Percentiles rank a stretch among this genome's conserved stretches.
Conservation (phyloP, 257 asterid species). For the Solanum peruvianum region DNA sequence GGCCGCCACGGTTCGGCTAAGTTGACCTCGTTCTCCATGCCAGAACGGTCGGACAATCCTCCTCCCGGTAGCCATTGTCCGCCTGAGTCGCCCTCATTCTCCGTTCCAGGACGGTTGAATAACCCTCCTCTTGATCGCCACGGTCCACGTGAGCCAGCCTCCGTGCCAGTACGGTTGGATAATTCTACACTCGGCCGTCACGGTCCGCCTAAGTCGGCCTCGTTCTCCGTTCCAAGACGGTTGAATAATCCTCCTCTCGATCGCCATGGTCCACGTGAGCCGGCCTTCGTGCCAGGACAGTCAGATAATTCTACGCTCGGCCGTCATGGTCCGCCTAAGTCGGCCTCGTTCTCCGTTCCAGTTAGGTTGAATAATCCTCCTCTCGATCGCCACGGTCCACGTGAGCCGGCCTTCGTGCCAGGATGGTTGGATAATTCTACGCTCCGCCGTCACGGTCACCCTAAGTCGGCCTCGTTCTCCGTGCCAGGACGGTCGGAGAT, state of each 20-base stretch:
- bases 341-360: background rate
- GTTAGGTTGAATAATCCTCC: background rate
- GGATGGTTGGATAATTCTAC: background rate
- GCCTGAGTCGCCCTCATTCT: background rate
- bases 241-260: background rate
- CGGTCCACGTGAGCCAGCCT: background rate
- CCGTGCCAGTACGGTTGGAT: background rate
- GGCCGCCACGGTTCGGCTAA: background rate
- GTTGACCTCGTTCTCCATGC: background rate
- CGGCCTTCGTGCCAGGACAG: background rate
- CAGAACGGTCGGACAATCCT: background rate
- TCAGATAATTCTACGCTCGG: background rate
- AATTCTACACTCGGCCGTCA: background rate
- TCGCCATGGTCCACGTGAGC: no score
- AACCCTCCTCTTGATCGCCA: background rate
- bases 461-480: background rate
- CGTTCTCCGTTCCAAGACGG: background rate
- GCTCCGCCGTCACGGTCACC: background rate
- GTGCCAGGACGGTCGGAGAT: background rate
- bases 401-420: background rate
- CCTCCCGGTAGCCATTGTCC: background rate
- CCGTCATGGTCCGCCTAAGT: background rate
- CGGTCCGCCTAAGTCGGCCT: background rate
- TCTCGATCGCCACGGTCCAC: background rate
- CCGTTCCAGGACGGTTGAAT: background rate